A percentile compares a stretch with the other conserved stretches of the same genome.
Conservation (phyloP, 176 grass and related monocot genomes). For the Oryza glaberrima region DNA sequence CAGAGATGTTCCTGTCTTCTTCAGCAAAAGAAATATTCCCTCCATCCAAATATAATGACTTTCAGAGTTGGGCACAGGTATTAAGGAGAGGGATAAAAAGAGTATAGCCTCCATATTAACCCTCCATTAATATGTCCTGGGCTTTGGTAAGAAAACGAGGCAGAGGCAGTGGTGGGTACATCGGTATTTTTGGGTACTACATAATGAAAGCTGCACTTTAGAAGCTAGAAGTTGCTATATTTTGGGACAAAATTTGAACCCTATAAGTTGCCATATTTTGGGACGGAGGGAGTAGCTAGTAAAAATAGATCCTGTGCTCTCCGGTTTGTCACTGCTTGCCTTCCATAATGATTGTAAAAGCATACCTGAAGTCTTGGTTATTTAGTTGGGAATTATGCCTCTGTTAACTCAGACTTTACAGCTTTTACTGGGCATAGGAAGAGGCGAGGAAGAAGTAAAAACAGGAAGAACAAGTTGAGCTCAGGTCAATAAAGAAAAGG, state of each 20-base stretch:
- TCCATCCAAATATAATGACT: no score
- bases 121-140: no score
- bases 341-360: not conserved
- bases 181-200: no score
- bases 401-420: not conserved
- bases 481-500: not conserved
- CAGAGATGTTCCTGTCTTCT: not conserved
- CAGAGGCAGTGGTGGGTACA: no score
- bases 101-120: no score
- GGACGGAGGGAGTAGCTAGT: not conserved
- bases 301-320: not conserved
- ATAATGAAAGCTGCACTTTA: no score
- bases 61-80: no score
- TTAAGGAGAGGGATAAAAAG: no score
- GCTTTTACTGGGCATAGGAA: not conserved
- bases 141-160: no score
- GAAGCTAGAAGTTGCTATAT: no score
- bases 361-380: not conserved
- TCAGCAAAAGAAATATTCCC: not conserved
- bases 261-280: no score
- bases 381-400: not conserved
- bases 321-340: not conserved
- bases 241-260: no score
- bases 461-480: not conserved
- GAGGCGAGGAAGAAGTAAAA: not conserved